Evolutionary conservation across 1,284 basidiomycete species (phyloP), one percentile per base, ranked within the genome.

Genomic region (Fomitopsis betulina): DNA sequence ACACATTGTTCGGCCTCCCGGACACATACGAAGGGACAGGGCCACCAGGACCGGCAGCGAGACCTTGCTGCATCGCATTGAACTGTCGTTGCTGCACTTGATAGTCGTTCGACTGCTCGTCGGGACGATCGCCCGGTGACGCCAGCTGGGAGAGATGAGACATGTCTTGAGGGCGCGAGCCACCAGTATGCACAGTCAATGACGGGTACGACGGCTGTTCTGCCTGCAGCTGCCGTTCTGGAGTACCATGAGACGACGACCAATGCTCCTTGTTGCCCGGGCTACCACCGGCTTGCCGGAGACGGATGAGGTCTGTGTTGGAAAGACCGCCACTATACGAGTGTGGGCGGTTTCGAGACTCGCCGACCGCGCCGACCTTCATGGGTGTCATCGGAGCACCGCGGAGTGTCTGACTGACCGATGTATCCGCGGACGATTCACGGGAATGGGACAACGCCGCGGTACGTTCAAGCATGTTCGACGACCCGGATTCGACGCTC

Each of bases 301-400:
- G 74, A 63, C 88, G 86, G 61, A 84, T 83, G 59, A 91, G 76
- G 61, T 91, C 88, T 53, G 85, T 84, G 55, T 75, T 79, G 15
- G 88, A 88, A 45, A 91, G 73, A 25, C 86, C 87, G 37, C 89
- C 89, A 60, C 85, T 90, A 70, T 89, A 91, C 0, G 89, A 90
- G 68, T 88, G 87, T 17, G 88, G 89, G 56, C 89, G 81, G 68
- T 89, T 89, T 68, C 87, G 86, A 53, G 80, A 74, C 67, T 89
- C 87, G 58, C 74, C 73, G 54, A 77, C 65, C 52, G 75, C 71
- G 53, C 74, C 76, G 54, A 78, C 72, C 71, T 86, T 86, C 62
- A 85, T 70, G 58, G 80, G 75, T 55, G 78, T 74, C 58, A 82
- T 80, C 32, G 73, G 68, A 54, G 74, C 73, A 45, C 75, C 77